Percentiles rank a stretch among this genome's conserved stretches.
Evolutionary conservation across 23 red algal genomes (phyloP).

Genomic region (Cyanidiococcus yangmingshanensis): DNA sequence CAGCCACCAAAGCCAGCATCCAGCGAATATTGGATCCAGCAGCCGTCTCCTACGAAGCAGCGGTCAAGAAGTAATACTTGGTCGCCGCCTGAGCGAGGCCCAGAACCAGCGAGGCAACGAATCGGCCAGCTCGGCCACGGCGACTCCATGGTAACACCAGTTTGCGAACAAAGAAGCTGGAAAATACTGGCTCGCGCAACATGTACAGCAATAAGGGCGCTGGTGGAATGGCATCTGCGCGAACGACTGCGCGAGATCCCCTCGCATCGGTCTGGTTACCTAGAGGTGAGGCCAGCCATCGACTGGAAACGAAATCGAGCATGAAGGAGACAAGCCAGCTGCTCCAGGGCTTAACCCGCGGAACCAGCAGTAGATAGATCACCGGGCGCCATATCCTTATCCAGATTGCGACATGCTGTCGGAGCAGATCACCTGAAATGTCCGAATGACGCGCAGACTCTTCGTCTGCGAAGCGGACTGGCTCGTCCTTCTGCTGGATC

Average conservation of each 20-base stretch:
- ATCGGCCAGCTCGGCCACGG: not conserved
- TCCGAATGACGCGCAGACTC: not conserved
- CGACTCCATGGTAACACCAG: not conserved
- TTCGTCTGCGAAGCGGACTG: not conserved
- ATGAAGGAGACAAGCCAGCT: constrained; percentile 15
- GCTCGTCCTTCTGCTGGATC: not conserved
- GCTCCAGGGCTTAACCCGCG: not conserved
- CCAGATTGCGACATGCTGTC: not conserved
- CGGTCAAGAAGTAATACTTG: constrained; percentile 11
- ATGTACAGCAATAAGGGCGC: not conserved
- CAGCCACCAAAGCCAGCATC: no score
- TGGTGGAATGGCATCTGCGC: no score
- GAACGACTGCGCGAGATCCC: not conserved
- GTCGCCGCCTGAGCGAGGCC: not conserved
- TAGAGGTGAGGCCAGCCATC: not conserved
- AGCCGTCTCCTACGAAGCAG: constrained; percentile 8
- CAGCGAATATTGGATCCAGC: no score
- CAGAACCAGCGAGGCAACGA: not conserved
- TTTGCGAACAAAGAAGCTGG: not conserved
- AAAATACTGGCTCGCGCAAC: not conserved
- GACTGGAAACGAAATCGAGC: not conserved
- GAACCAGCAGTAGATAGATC: not conserved
- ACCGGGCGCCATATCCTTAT: not conserved
- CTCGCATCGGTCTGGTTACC: not conserved
- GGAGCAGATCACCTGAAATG: not conserved